A percentile compares a stretch with the other conserved stretches of the same genome.
Conservation (phyloP, 805 yeast species). For the Candida coquimbonensis region DNA sequence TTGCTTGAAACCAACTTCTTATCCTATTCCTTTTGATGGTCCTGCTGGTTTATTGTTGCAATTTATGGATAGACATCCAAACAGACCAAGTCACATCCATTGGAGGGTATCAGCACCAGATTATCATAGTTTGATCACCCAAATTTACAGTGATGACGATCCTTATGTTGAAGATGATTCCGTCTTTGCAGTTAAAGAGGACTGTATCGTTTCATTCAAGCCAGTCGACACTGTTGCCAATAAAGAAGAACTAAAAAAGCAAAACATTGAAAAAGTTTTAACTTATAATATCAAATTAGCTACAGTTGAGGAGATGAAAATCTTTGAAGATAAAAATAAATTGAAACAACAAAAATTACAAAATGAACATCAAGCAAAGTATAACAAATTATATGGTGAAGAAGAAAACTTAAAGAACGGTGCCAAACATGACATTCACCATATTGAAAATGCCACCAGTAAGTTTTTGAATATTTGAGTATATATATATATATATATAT, state of each 20-base stretch:
- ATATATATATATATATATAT: too few relatives aligned
- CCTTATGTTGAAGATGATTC: slow-evolving; percentile 28
- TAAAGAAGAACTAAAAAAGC: neutral
- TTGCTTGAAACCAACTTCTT: slow-evolving; percentile 29
- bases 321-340: neutral
- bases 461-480: neutral
- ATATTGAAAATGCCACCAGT: neutral
- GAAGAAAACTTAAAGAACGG: neutral
- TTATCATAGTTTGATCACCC: slow-evolving; percentile 27
- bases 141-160: slow-evolving; percentile 26
- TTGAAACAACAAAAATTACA: neutral
- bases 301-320: neutral
- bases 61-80: slow-evolving; percentile 30
- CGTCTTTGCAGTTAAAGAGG: slow-evolving; percentile 30
- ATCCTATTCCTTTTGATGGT: slow-evolving; percentile 34
- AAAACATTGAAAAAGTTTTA: neutral
- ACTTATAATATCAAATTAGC: slow-evolving; percentile 2
- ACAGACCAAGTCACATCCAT: slow-evolving; percentile 30
- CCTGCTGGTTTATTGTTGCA: slow-evolving; percentile 30
- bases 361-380: slow-evolving; percentile 1
- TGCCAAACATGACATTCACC: neutral
- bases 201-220: slow-evolving; percentile 22
- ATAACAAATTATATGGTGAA: neutral
- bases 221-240: slow-evolving; percentile 12
- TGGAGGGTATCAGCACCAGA: slow-evolving; percentile 23